Evolutionary conservation across 1,139 yeast species (phyloP).

Genomic region (Suhomyces bolitotheri): DNA sequence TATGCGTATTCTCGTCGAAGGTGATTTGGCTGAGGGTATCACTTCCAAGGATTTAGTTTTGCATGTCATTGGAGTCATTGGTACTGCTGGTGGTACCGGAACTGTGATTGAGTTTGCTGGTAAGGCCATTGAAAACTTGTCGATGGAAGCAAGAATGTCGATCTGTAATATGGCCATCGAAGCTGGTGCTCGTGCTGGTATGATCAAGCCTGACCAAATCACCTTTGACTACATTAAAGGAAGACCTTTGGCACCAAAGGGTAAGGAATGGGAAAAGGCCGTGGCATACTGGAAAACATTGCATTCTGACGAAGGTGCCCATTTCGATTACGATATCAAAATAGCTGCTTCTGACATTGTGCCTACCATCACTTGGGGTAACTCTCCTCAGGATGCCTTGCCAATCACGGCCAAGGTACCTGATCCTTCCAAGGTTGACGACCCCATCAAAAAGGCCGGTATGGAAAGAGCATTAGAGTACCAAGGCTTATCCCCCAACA

Average conservation of each 20-base stretch:
- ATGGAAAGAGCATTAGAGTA: constrained; percentile 88
- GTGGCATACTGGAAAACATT: constrained; percentile 86
- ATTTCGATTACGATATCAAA: constrained; percentile 78
- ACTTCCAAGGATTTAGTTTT: constrained; percentile 93
- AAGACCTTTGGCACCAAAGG: constrained; percentile 92
- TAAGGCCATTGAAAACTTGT: constrained; percentile 80
- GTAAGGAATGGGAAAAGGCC: constrained; percentile 94
- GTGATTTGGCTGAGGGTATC: constrained; percentile 81
- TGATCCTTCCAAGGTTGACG: constrained; percentile 72
- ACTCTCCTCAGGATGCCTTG: constrained; percentile 97
- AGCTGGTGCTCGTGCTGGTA: constrained; percentile 99
- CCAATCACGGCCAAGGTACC: constrained; percentile 92
- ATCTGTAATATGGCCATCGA: constrained; percentile 99
- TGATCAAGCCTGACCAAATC: constrained; percentile 92
- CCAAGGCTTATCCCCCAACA: constrained; percentile 87
- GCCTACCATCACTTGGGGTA: constrained; percentile 99
- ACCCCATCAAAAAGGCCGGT: constrained; percentile 77
- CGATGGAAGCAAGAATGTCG: constrained; percentile 99
- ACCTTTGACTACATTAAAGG: constrained; percentile 89
- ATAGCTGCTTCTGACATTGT: constrained; percentile 82
- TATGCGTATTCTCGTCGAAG: constrained; percentile 86
- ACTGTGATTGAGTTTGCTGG: constrained; percentile 96
- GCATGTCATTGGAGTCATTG: constrained; percentile 93
- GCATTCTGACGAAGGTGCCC: constrained; percentile 84
- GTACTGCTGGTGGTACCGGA: constrained; percentile 99